These are phyloP conservation scores for Trichophyton mentagrophytes DNA, from an alignment of 2,329 filamentous ascomycete species.

Conservation along the genomic window DNA sequence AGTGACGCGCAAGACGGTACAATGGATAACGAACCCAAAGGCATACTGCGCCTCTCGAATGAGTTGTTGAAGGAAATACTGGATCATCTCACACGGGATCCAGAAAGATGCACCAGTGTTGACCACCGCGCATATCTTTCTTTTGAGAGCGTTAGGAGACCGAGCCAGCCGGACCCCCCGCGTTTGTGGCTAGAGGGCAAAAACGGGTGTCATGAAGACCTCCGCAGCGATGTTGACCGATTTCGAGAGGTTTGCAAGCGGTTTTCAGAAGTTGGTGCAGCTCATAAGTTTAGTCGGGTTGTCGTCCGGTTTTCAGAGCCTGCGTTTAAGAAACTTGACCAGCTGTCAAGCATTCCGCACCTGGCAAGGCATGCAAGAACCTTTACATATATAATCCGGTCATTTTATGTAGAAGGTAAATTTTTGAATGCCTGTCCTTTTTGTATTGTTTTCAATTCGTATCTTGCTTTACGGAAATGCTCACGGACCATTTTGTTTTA, in stretches of 20 bases:
- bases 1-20: neutral
- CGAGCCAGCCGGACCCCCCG: constrained; percentile 20
- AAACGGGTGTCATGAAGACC: constrained; percentile 11
- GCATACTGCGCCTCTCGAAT: constrained; percentile 27
- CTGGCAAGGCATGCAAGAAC: constrained; percentile 40
- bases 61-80: constrained; percentile 41
- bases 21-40: constrained; percentile 15
- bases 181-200: constrained; percentile 11
- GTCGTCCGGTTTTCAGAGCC: constrained; percentile 38
- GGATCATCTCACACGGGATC: constrained; percentile 40
- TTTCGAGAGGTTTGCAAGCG: constrained; percentile 37
- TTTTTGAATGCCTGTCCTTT: constrained; percentile 6
- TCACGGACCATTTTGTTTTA: neutral
- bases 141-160: constrained; percentile 42
- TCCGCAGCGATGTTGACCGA: constrained; percentile 14
- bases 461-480: neutral
- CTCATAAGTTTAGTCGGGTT: constrained; percentile 40
- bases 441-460: neutral
- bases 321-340: constrained; percentile 37
- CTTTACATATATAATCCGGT: constrained; percentile 44
- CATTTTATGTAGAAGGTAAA: constrained; percentile 40
- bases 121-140: constrained; percentile 43
- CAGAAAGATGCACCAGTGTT: constrained; percentile 39
- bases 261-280: constrained; percentile 37
- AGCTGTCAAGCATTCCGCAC: constrained; percentile 35